phyloP scores from a whole-genome alignment of 2,329 filamentous ascomycete species.

The Neofusicoccum cordaticola region DNA sequence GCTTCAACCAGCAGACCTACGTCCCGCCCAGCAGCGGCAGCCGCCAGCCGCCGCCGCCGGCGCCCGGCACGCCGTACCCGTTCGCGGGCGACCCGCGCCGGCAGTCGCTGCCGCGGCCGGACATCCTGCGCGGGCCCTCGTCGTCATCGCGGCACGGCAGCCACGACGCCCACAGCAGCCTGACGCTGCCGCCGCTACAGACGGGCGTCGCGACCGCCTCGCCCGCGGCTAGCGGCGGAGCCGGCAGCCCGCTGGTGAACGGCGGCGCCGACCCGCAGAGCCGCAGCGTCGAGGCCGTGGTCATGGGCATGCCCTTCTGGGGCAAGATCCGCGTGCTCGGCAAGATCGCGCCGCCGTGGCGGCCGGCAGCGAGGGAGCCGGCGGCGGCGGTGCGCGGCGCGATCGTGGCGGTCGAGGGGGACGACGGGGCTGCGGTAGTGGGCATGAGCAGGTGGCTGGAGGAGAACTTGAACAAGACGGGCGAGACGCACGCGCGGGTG shows the following conservation, averaged over 20 bases:
- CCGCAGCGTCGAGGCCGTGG: slow-evolving; percentile 62
- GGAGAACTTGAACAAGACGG: slow-evolving; percentile 51
- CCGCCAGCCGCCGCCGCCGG: slow-evolving; percentile 49
- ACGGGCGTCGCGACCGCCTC: slow-evolving; percentile 26
- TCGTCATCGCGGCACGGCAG: slow-evolving; percentile 33
- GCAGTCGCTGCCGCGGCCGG: slow-evolving; percentile 30
- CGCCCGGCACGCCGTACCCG: slow-evolving; percentile 54
- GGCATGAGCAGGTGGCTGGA: slow-evolving; percentile 65
- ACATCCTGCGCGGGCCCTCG: slow-evolving; percentile 40
- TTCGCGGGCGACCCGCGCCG: slow-evolving; percentile 30
- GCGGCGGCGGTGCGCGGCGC: slow-evolving; percentile 62
- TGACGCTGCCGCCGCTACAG: slow-evolving; percentile 55
- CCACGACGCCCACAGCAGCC: slow-evolving; percentile 43
- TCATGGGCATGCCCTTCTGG: slow-evolving; percentile 71
- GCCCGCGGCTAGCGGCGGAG: background rate
- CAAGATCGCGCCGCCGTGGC: slow-evolving; percentile 67
- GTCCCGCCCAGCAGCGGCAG: slow-evolving; percentile 46
- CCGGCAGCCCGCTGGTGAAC: background rate
- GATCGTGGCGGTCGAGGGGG: slow-evolving; percentile 80
- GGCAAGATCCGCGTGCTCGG: slow-evolving; percentile 75
- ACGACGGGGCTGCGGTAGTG: slow-evolving; percentile 60
- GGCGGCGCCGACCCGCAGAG: background rate
- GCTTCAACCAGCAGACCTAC: slow-evolving; percentile 26
- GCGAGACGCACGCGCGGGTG: slow-evolving; percentile 50
- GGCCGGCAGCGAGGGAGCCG: background rate